These are phyloP conservation scores for Oryza officinalis DNA, from an alignment of 176 grass and related monocot species.

Conservation along the genomic window DNA sequence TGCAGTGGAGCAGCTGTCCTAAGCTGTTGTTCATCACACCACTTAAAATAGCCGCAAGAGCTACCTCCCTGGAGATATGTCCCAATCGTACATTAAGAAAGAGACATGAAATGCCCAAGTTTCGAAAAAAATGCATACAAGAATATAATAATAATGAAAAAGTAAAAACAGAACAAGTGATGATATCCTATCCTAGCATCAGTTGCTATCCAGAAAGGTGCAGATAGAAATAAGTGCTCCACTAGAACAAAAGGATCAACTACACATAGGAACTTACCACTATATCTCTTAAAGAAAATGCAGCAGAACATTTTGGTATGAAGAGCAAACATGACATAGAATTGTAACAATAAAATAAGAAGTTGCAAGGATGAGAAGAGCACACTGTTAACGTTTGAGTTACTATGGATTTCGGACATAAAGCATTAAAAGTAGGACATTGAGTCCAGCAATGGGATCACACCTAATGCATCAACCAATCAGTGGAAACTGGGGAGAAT, in stretches of 20 bases:
- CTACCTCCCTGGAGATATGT: constrained; percentile 52
- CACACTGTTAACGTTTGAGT: not conserved
- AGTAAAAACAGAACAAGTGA: constrained; percentile 15
- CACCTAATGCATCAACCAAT: constrained; percentile 5
- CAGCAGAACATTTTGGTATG: not conserved
- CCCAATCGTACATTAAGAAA: constrained; percentile 15
- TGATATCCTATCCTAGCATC: constrained; percentile 40
- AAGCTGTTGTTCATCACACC: constrained; percentile 54
- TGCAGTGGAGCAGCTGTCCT: constrained; percentile 33
- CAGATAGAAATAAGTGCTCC: constrained; percentile 43
- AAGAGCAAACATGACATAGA: constrained; percentile 14
- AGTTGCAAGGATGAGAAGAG: not conserved
- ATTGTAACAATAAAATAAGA: constrained; percentile 11
- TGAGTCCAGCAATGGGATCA: not conserved
- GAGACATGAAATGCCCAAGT: constrained; percentile 30
- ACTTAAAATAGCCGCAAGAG: constrained; percentile 76
- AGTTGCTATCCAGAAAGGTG: constrained; percentile 34
- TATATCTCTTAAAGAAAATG: constrained; percentile 14
- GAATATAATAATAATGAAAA: constrained; percentile 31
- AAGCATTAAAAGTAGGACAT: constrained; percentile 17
- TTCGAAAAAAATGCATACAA: constrained; percentile 1
- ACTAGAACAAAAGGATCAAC: constrained; percentile 35
- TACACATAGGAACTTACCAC: constrained; percentile 2
- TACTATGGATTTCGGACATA: not conserved
- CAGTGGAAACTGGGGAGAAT: not conserved